These are phyloP conservation scores for Digitaria exilis DNA, from an alignment of 202 grass and related monocot genomes.

Conservation along the genomic window DNA sequence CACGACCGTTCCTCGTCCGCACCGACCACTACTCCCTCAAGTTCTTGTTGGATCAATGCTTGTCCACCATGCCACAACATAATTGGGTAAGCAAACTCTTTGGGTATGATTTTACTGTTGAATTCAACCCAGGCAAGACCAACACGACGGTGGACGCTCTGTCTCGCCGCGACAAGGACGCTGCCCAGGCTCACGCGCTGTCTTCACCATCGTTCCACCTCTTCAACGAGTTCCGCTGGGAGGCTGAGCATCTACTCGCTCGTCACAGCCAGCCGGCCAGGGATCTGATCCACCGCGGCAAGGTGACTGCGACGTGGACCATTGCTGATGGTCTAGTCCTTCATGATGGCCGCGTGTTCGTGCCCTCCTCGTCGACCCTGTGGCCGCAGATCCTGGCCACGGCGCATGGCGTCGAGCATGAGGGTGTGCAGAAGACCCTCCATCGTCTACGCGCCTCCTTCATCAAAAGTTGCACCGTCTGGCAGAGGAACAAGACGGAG, in stretches of 20 bases:
- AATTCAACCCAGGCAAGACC: background rate
- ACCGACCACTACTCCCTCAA: background rate
- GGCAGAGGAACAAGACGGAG: too few relatives aligned
- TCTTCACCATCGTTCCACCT: background rate
- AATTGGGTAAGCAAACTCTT: background rate
- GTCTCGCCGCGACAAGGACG: background rate
- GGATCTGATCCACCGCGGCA: too few relatives aligned
- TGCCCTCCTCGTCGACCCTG: too few relatives aligned
- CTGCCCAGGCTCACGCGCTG: rapidly evolving
- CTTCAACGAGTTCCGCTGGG: background rate
- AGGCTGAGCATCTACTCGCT: background rate
- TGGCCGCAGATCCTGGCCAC: too few relatives aligned
- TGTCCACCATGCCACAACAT: background rate
- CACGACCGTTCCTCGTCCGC: background rate
- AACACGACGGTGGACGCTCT: background rate
- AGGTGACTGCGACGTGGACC: too few relatives aligned
- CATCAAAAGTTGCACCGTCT: too few relatives aligned
- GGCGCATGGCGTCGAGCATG: too few relatives aligned
- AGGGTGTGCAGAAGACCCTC: too few relatives aligned
- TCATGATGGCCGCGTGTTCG: too few relatives aligned
- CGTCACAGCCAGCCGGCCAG: too few relatives aligned
- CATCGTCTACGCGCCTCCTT: too few relatives aligned
- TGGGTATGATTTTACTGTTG: background rate
- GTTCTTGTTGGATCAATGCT: background rate
- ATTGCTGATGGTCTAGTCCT: too few relatives aligned